These are phyloP conservation scores for Picochlorum sp. DNA, from an alignment of 139 green algal species.

Conservation along the genomic window DNA sequence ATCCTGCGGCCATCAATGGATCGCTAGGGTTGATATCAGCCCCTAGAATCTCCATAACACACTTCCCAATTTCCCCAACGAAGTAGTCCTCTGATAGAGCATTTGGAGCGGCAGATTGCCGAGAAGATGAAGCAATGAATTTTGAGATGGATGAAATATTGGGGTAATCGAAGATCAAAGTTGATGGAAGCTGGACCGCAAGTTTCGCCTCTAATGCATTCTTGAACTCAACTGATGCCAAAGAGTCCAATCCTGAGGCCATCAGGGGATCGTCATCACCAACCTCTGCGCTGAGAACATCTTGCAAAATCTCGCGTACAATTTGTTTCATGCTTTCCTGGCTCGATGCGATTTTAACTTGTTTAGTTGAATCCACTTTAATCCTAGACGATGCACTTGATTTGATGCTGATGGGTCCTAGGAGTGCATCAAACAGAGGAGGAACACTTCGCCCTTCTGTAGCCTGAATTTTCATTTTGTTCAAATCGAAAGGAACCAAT, in stretches of 20 bases:
- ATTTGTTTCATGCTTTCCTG: conserved; percentile 5
- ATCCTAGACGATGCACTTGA: too few relatives aligned
- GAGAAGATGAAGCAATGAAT: conserved; percentile 19
- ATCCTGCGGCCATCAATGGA: conserved; percentile 44
- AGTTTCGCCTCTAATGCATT: conserved; percentile 32
- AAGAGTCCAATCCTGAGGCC: conserved; percentile 52
- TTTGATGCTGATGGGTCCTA: not conserved
- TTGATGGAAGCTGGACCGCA: conserved; percentile 27
- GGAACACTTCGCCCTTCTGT: not conserved
- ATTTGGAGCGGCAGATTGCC: conserved; percentile 4
- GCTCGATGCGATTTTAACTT: not conserved
- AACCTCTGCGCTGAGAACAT: conserved; percentile 3
- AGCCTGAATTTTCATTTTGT: not conserved
- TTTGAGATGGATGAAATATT: conserved; percentile 29
- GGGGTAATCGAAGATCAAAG: conserved; percentile 53
- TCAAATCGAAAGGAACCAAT: conserved; percentile 18
- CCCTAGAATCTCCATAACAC: not conserved
- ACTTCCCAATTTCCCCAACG: not conserved
- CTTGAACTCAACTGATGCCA: conserved; percentile 28
- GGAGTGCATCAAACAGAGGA: not conserved
- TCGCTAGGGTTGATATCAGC: conserved; percentile 4
- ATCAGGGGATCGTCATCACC: conserved; percentile 33
- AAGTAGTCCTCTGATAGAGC: not conserved
- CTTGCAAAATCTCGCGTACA: conserved; percentile 20
- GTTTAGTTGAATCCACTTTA: not conserved